These are phyloP conservation scores for Austroboletus festivus DNA, from an alignment of 768 basidiomycete species.

Conservation along the genomic window DNA sequence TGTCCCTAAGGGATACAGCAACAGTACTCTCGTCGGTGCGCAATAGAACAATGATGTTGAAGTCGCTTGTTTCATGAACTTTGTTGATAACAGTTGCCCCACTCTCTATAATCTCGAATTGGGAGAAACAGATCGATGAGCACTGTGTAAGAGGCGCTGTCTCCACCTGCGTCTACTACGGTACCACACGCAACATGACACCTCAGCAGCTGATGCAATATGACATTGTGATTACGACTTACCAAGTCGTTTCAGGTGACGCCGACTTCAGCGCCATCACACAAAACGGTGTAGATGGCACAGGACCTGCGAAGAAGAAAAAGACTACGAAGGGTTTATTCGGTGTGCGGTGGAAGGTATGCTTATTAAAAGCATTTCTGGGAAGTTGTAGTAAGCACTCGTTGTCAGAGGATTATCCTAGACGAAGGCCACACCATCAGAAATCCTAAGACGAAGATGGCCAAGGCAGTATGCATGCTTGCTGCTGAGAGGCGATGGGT, in stretches of 20 bases:
- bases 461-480: slow-evolving; percentile 61
- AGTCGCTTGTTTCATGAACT: not conserved
- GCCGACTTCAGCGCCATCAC: slow-evolving; percentile 25
- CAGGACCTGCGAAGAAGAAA: slow-evolving; percentile 45
- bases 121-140: slow-evolving; percentile 81
- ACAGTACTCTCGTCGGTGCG: slow-evolving; percentile 75
- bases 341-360: slow-evolving; percentile 77
- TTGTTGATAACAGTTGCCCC: slow-evolving; percentile 56
- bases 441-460: slow-evolving; percentile 85
- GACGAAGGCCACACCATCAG: slow-evolving; percentile 90
- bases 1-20: slow-evolving; percentile 50
- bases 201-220: slow-evolving; percentile 58
- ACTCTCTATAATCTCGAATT: slow-evolving; percentile 82
- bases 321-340: slow-evolving; percentile 59
- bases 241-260: slow-evolving; percentile 67
- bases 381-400: not conserved
- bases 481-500: slow-evolving; percentile 76
- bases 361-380: not conserved
- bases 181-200: slow-evolving; percentile 56
- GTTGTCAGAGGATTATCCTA: slow-evolving; percentile 63
- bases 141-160: slow-evolving; percentile 58
- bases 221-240: slow-evolving; percentile 84
- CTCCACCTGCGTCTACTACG: slow-evolving; percentile 67
- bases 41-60: not conserved
- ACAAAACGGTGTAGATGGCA: slow-evolving; percentile 13